phyloP scores from a whole-genome alignment of 2,329 filamentous ascomycete genomes.

The Aspergillus quadrilineatus region DNA sequence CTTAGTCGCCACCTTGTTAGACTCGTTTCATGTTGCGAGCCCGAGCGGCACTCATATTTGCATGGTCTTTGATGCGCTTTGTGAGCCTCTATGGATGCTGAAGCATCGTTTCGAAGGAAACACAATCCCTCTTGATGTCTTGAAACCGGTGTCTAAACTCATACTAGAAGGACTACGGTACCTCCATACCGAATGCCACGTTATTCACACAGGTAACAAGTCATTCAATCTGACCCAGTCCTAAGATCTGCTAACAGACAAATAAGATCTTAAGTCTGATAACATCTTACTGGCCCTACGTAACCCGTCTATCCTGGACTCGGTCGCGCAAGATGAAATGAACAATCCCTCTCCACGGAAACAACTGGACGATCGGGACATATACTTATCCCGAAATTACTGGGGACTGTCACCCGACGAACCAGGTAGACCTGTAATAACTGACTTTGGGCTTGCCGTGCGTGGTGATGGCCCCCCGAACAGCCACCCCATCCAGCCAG shows the following conservation, averaged over 20 bases:
- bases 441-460: conserved; percentile 31
- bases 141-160: conserved; percentile 33
- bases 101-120: conserved; percentile 25
- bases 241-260: conserved; percentile 11
- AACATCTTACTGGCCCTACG: conserved; percentile 38
- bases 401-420: conserved; percentile 21
- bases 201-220: conserved; percentile 42
- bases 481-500: conserved; percentile 46
- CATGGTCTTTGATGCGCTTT: conserved; percentile 37
- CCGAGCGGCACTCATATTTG: conserved; percentile 34
- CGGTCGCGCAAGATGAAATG: conserved; percentile 24
- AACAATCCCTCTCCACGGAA: conserved; percentile 28
- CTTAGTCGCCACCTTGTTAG: conserved; percentile 33
- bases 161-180: conserved; percentile 40
- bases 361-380: conserved; percentile 25
- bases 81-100: conserved; percentile 36
- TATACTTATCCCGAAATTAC: conserved; percentile 29
- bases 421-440: conserved; percentile 26
- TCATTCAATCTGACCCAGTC: not conserved
- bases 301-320: conserved; percentile 25
- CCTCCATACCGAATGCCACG: conserved; percentile 38
- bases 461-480: conserved; percentile 27
- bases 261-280: conserved; percentile 39
- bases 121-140: conserved; percentile 27
- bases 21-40: conserved; percentile 32